phyloP scores from a whole-genome alignment of 208 protist genomes.

The Crithidia expoeki region DNA sequence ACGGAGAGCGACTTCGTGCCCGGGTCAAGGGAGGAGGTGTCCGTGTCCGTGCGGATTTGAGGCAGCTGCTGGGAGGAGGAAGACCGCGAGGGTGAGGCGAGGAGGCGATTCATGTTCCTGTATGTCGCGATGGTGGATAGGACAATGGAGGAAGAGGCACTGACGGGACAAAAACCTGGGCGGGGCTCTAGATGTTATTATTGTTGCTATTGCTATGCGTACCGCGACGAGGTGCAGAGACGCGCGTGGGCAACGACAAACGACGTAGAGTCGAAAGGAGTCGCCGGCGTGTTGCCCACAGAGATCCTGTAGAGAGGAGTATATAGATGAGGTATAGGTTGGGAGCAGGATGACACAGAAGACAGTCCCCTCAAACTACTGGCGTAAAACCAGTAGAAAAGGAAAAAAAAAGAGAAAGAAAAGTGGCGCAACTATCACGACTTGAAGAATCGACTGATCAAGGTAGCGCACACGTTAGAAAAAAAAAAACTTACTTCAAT shows the following conservation, averaged over 20 bases:
- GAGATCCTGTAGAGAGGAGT: not conserved
- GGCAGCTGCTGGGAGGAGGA: conserved; percentile 13
- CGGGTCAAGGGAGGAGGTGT: conserved; percentile 16
- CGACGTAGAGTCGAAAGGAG: not conserved
- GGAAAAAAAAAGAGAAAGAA: no score
- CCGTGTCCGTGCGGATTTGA: conserved; percentile 28
- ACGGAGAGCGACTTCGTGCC: conserved; percentile 13
- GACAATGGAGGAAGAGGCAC: not conserved
- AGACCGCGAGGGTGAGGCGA: conserved; percentile 5
- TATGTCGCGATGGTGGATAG: not conserved
- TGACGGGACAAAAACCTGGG: no score
- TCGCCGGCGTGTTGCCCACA: not conserved
- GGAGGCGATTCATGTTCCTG: conserved; percentile 1
- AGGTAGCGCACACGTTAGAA: no score
- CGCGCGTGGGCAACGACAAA: not conserved
- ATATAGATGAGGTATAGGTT: not conserved
- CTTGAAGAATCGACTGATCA: no score
- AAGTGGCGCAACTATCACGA: no score
- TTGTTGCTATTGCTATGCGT: no score
- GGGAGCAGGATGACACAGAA: no score
- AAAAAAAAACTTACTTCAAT: no score
- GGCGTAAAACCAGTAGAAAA: no score
- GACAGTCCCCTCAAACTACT: no score
- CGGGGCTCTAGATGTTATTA: no score
- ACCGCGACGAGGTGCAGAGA: not conserved